These are phyloP conservation scores for Blastocystis sp. DNA, from an alignment of 352 stramenopile genomes.

Conservation along the genomic window DNA sequence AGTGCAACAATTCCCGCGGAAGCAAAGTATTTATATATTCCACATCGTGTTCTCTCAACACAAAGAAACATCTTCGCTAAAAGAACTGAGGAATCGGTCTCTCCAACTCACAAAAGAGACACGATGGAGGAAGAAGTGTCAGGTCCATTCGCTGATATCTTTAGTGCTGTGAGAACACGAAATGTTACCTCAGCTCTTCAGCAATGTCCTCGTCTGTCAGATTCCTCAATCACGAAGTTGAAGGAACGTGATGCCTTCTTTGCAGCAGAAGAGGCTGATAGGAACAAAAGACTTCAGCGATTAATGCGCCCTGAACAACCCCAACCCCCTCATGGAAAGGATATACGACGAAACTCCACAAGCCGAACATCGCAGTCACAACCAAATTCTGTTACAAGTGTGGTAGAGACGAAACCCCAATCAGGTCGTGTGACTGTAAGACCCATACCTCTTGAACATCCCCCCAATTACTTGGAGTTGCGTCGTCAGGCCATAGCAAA, in stretches of 20 bases:
- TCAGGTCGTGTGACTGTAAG: neutral
- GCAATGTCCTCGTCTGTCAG: neutral
- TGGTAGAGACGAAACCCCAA: neutral
- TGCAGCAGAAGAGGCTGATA: slow-evolving; percentile 8
- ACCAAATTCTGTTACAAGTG: neutral
- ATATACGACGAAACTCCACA: neutral
- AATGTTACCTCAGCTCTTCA: neutral
- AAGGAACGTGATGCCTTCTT: slow-evolving; percentile 32
- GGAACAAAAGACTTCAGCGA: neutral
- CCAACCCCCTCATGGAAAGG: neutral
- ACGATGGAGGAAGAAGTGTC: neutral
- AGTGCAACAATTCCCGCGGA: neutral
- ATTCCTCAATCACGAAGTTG: neutral
- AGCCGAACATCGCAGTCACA: neutral
- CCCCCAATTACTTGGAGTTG: neutral
- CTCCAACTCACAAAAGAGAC: neutral
- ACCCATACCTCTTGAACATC: neutral
- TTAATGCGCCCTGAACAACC: slow-evolving; percentile 34
- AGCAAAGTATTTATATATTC: neutral
- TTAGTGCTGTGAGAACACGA: neutral
- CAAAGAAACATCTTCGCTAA: neutral
- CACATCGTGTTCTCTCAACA: neutral
- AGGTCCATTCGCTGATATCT: neutral
- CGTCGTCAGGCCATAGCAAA: neutral
- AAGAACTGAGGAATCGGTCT: neutral